Evolutionary conservation across 805 yeast species (phyloP).

Genomic region (Saccharomycodes ludwigii): DNA sequence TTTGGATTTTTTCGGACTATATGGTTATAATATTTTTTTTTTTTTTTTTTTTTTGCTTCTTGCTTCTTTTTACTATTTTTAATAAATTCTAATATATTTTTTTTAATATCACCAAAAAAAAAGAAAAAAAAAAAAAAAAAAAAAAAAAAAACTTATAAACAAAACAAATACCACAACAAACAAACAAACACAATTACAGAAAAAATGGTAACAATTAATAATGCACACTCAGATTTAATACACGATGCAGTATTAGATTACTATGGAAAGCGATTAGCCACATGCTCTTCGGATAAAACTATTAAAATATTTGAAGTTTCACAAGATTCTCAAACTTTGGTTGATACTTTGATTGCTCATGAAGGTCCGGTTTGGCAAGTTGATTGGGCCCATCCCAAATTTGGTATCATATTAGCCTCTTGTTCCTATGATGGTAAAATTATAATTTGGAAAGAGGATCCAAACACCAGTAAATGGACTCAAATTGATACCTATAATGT

Average conservation of each 20-base stretch:
- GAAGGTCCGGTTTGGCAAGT: slow-evolving; percentile 99
- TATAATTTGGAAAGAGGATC: slow-evolving; percentile 86
- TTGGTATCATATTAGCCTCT: slow-evolving; percentile 88
- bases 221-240: slow-evolving; percentile 84
- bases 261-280: slow-evolving; percentile 91
- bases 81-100: not conserved
- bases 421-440: slow-evolving; percentile 94
- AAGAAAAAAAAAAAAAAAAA: not conserved
- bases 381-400: slow-evolving; percentile 97
- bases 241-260: slow-evolving; percentile 97
- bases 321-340: slow-evolving; percentile 59
- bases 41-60: no score
- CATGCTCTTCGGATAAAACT: slow-evolving; percentile 93
- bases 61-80: not conserved
- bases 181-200: slow-evolving; percentile 2
- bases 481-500: slow-evolving; percentile 76
- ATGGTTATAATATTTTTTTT: no score
- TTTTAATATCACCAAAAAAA: not conserved
- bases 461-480: slow-evolving; percentile 61
- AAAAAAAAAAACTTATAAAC: not conserved
- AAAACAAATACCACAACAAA: slow-evolving; percentile 2
- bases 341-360: slow-evolving; percentile 83
- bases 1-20: no score
- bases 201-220: slow-evolving; percentile 63
- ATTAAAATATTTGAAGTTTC: slow-evolving; percentile 87